These are phyloP conservation scores for Fusarium incarnatum DNA, from an alignment of 2,329 filamentous ascomycete species.

Conservation along the genomic window DNA sequence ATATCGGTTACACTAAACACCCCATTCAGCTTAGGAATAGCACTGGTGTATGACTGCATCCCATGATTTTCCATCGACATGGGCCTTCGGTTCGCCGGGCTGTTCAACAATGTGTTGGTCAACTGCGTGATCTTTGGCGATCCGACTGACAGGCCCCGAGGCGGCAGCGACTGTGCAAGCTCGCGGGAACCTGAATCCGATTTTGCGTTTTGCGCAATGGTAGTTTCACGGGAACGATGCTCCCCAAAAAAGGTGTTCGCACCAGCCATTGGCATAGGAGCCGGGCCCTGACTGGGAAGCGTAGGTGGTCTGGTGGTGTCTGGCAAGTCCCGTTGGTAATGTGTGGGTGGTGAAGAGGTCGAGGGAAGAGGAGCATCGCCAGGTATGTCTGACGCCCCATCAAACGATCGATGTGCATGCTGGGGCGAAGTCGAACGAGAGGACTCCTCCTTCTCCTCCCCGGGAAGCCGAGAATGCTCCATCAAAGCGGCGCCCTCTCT, in stretches of 20 bases:
- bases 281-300: constrained; percentile 11
- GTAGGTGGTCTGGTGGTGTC: constrained; percentile 1
- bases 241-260: constrained; percentile 54
- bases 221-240: neutral
- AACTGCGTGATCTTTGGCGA: neutral
- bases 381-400: constrained; percentile 31
- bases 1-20: constrained; percentile 44
- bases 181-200: neutral
- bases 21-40: constrained; percentile 24
- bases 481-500: neutral
- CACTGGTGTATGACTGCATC: neutral
- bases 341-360: neutral
- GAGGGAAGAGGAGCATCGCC: neutral
- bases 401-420: constrained; percentile 19
- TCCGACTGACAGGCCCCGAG: neutral
- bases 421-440: neutral
- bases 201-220: neutral
- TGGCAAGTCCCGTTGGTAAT: neutral
- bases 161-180: neutral
- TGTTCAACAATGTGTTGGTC: neutral
- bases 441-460: constrained; percentile 10
- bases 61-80: neutral
- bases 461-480: constrained; percentile 17
- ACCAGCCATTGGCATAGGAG: constrained; percentile 51
- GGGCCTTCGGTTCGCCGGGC: neutral